Conservation (phyloP, 108 stramenopile genomes). For the Cyclotella kingstonii region DNA sequence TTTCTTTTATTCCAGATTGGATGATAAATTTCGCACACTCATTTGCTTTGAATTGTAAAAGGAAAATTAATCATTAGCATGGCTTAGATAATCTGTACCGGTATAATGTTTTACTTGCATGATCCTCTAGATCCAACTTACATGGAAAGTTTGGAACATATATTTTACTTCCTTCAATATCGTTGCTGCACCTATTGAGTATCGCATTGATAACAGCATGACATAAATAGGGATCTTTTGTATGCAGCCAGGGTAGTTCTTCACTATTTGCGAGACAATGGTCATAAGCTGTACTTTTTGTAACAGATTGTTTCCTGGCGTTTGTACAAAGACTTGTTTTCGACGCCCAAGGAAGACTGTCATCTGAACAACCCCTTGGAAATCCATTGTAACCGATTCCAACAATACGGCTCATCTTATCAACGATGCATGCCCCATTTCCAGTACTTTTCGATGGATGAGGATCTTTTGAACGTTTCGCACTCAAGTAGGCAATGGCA, state of each 20-base stretch:
- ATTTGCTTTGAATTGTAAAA: conserved; percentile 43
- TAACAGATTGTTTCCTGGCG: neutral
- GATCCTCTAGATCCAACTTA: conserved; percentile 7
- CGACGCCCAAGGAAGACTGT: conserved; percentile 82
- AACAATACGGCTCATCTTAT: conserved; percentile 83
- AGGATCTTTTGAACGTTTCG: conserved; percentile 95
- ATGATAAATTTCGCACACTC: conserved; percentile 96
- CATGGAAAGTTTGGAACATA: conserved; percentile 92
- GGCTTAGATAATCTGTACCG: too few relatives aligned
- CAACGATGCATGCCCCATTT: conserved; percentile 77
- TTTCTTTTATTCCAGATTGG: conserved; percentile 90
- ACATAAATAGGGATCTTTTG: conserved; percentile 90
- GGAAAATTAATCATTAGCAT: neutral
- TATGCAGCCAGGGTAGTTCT: conserved; percentile 62
- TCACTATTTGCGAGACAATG: too few relatives aligned
- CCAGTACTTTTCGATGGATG: conserved; percentile 46
- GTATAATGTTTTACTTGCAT: too few relatives aligned
- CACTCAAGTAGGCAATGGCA: conserved; percentile 83
- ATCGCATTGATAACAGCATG: conserved; percentile 86
- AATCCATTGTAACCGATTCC: conserved; percentile 98
- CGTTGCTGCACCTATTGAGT: conserved; percentile 75
- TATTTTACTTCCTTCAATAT: conserved; percentile 62
- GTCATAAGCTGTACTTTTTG: too few relatives aligned
- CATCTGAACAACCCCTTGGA: conserved; percentile 89
- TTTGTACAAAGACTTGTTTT: neutral